These are phyloP conservation scores for Chrysoporthe deuterocubensis DNA, from an alignment of 2,329 filamentous ascomycete genomes.

Conservation along the genomic window DNA sequence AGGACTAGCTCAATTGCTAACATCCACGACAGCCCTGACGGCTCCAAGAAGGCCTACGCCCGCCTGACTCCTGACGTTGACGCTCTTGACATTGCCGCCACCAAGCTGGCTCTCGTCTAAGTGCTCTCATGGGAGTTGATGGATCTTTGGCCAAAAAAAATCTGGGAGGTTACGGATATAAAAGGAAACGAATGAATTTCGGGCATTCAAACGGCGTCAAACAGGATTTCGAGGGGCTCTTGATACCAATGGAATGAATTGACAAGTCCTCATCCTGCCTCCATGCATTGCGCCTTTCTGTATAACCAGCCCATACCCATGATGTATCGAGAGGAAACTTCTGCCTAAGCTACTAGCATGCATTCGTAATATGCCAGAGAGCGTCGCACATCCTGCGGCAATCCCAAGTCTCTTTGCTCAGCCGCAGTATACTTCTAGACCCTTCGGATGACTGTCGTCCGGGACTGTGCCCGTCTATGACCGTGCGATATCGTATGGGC, in stretches of 20 bases:
- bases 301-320: background rate
- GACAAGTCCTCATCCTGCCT: constrained; percentile 28
- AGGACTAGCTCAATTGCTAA: constrained; percentile 23
- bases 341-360: background rate
- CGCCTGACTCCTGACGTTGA: constrained; percentile 96
- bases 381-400: background rate
- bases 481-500: background rate
- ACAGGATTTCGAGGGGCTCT: constrained; percentile 25
- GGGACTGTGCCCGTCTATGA: background rate
- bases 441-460: background rate
- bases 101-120: constrained; percentile 98
- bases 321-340: background rate
- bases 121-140: constrained; percentile 51
- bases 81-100: constrained; percentile 98
- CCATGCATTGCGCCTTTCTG: constrained; percentile 7
- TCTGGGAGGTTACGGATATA: constrained; percentile 22
- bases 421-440: background rate
- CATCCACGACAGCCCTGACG: constrained; percentile 72
- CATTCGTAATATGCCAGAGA: background rate
- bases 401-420: background rate
- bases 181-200: constrained; percentile 25
- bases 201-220: constrained; percentile 28
- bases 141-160: constrained; percentile 15
- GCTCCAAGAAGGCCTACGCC: constrained; percentile 98
- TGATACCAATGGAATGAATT: constrained; percentile 31